Evolutionary conservation across 805 yeast genomes (phyloP).

Genomic region (Ogataea henricii): DNA sequence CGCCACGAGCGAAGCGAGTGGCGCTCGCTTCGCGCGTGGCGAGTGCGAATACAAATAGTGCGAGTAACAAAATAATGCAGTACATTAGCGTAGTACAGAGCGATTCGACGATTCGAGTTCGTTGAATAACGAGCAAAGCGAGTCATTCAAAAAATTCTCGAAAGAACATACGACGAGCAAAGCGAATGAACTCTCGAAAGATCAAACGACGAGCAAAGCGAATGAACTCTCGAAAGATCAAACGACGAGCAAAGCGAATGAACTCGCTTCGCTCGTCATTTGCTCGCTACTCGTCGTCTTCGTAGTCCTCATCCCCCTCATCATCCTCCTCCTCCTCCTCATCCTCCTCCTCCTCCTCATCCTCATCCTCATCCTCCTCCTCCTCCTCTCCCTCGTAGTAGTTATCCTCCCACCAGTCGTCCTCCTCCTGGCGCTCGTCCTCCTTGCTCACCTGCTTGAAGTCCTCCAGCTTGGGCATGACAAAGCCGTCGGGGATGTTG

Average conservation of each 20-base stretch:
- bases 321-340: slow-evolving; percentile 29
- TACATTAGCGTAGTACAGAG: too few species aligned
- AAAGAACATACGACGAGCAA: too few species aligned
- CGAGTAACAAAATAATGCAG: too few species aligned
- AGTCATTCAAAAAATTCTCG: too few species aligned
- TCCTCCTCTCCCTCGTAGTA: slow-evolving; percentile 37
- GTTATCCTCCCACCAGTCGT: slow-evolving; percentile 36
- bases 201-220: too few species aligned
- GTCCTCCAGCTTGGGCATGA: slow-evolving; percentile 72
- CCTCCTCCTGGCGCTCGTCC: slow-evolving; percentile 35
- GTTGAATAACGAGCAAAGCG: too few species aligned
- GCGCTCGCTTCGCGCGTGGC: too few species aligned
- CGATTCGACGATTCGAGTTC: too few species aligned
- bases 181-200: too few species aligned
- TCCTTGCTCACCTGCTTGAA: slow-evolving; percentile 35
- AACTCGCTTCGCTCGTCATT: background rate
- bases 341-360: slow-evolving; percentile 29
- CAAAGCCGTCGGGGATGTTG: slow-evolving; percentile 84
- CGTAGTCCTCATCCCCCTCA: slow-evolving; percentile 12
- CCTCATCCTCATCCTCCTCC: slow-evolving; percentile 34
- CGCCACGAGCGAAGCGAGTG: too few species aligned
- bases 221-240: too few species aligned
- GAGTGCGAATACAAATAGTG: too few species aligned
- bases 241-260: background rate
- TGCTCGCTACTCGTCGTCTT: slow-evolving; percentile 7